phyloP scores from a whole-genome alignment of 352 stramenopile genomes.

The Aphanomyces astaci region DNA sequence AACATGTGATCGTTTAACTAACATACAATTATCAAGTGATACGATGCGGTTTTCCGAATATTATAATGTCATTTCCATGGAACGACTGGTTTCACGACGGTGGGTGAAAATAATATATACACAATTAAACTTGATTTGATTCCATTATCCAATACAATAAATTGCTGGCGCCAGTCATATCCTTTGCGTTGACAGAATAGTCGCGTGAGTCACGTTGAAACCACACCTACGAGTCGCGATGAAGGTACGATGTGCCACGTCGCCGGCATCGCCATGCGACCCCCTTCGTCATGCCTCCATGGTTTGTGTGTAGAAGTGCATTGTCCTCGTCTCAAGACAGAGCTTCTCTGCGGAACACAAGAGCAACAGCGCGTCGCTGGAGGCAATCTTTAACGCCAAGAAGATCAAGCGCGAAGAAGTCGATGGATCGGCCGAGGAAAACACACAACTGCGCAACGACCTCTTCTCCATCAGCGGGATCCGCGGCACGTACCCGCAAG shows the following conservation, averaged over 20 bases:
- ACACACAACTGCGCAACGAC: conserved; percentile 55
- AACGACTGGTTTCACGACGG: background rate
- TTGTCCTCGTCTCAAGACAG: conserved; percentile 20
- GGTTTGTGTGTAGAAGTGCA: conserved; percentile 21
- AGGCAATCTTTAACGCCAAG: conserved; percentile 66
- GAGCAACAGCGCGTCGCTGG: conserved; percentile 57
- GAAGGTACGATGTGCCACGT: conserved; percentile 18
- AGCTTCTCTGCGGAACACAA: conserved; percentile 51
- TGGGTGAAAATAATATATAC: background rate
- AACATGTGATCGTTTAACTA: background rate
- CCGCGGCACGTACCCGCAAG: conserved; percentile 78
- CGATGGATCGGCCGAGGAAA: conserved; percentile 75
- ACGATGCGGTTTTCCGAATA: background rate
- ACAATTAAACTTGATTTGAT: background rate
- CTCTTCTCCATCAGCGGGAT: conserved; percentile 76
- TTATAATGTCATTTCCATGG: background rate
- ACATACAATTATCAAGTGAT: conserved; percentile 6
- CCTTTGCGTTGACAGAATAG: background rate
- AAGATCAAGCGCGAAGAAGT: conserved; percentile 63
- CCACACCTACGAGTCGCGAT: background rate
- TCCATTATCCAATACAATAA: conserved; percentile 1
- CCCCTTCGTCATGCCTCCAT: background rate
- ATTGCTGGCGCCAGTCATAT: conserved; percentile 3
- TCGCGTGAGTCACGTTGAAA: conserved; percentile 7
- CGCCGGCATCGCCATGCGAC: background rate